Percentiles rank a stretch among this genome's conserved stretches.
Conservation (phyloP, 1,284 basidiomycete genomes). For the Rhodotorula sp. region DNA sequence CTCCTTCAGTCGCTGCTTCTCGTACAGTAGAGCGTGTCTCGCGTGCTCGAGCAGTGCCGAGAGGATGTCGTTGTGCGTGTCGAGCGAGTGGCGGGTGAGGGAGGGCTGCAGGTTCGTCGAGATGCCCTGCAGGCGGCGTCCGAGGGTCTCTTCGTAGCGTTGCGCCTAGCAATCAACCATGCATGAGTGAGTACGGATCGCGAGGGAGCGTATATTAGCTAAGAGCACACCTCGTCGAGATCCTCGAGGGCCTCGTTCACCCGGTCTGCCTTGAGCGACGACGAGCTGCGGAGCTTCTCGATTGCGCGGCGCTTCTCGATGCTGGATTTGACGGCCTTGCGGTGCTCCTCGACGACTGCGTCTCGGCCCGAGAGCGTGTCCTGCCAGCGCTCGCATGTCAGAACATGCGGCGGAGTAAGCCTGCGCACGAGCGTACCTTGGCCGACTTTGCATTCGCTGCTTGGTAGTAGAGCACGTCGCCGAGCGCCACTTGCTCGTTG, state of each 20-base stretch:
- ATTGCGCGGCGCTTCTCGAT: conserved; percentile 88
- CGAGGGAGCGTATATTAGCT: neutral
- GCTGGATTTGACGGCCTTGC: conserved; percentile 81
- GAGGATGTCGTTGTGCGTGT: conserved; percentile 85
- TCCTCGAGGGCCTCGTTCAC: conserved; percentile 93
- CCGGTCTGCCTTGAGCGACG: conserved; percentile 76
- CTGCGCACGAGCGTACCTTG: conserved; percentile 55
- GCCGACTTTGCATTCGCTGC: conserved; percentile 90
- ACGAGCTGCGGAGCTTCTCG: conserved; percentile 77
- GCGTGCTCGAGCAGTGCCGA: conserved; percentile 85
- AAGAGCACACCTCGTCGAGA: conserved; percentile 73
- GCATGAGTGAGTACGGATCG: conserved; percentile 17
- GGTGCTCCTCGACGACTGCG: conserved; percentile 85
- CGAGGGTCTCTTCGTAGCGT: conserved; percentile 78
- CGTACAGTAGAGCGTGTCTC: conserved; percentile 84
- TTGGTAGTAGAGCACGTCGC: conserved; percentile 89
- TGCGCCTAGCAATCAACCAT: conserved; percentile 63
- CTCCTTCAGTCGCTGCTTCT: conserved; percentile 80
- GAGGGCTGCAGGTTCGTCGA: conserved; percentile 85
- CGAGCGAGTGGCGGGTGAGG: conserved; percentile 74
- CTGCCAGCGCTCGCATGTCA: conserved; percentile 38
- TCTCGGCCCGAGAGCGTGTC: conserved; percentile 85
- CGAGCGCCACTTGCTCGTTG: conserved; percentile 86
- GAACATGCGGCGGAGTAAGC: neutral
- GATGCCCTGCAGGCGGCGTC: conserved; percentile 78